Conservation (phyloP, 2,329 filamentous ascomycete species). For the Cladophialophora immunda region DNA sequence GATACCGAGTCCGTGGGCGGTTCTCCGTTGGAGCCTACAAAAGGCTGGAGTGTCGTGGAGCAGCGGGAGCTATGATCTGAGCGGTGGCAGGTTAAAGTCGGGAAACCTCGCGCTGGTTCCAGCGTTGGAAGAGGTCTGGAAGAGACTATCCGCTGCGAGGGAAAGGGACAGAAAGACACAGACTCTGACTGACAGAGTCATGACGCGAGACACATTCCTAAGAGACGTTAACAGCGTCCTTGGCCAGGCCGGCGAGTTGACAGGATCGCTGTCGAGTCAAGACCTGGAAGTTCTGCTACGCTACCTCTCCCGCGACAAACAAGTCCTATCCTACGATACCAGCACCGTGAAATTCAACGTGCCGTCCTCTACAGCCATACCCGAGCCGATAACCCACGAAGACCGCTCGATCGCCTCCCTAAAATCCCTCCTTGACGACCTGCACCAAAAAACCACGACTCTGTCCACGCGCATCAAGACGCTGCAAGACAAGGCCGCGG, state of each 20-base stretch:
- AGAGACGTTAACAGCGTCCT: slow-evolving; percentile 65
- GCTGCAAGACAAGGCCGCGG: slow-evolving; percentile 67
- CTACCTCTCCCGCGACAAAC: slow-evolving; percentile 74
- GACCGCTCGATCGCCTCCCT: slow-evolving; percentile 85
- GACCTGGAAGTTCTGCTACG: slow-evolving; percentile 76
- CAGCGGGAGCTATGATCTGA: slow-evolving; percentile 47
- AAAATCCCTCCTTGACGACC: slow-evolving; percentile 72
- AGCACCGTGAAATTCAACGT: slow-evolving; percentile 77
- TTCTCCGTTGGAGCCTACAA: slow-evolving; percentile 78
- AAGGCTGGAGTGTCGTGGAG: slow-evolving; percentile 70
- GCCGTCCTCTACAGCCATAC: slow-evolving; percentile 45
- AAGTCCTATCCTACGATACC: slow-evolving; percentile 57
- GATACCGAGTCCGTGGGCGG: slow-evolving; percentile 72
- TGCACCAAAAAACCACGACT: slow-evolving; percentile 72
- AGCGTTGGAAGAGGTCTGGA: slow-evolving; percentile 62
- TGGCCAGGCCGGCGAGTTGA: slow-evolving; percentile 41
- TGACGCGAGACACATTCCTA: slow-evolving; percentile 66
- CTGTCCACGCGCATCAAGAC: slow-evolving; percentile 64
- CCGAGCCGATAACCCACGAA: slow-evolving; percentile 70
- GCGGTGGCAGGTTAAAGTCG: slow-evolving; percentile 47
- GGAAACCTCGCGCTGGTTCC: slow-evolving; percentile 59
- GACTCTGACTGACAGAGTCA: slow-evolving; percentile 38
- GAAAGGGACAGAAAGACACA: neutral
- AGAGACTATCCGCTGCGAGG: slow-evolving; percentile 24
- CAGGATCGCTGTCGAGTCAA: slow-evolving; percentile 50